A percentile compares a stretch with the other conserved stretches of the same genome.
These are phyloP conservation scores for Daldinia grandis DNA, from an alignment of 495 filamentous ascomycete genomes.

Conservation along the genomic window DNA sequence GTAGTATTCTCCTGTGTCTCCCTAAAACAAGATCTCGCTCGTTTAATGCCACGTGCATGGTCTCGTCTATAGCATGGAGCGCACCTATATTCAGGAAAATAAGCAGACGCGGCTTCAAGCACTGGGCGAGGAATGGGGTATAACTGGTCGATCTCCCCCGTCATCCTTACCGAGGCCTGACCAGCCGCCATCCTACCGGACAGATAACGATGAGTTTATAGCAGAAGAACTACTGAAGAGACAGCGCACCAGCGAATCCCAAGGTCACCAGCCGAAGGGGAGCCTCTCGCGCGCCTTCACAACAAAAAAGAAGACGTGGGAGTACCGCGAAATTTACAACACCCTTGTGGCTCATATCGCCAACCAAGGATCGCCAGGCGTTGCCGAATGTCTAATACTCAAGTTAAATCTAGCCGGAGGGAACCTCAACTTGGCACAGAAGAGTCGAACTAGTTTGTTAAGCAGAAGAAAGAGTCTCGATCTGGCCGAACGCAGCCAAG, in stretches of 20 bases:
- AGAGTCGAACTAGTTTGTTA: slow-evolving; percentile 52
- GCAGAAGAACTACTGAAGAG: slow-evolving; percentile 58
- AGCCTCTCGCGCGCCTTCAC: slow-evolving; percentile 55
- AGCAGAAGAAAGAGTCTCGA: slow-evolving; percentile 56
- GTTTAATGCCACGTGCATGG: slow-evolving; percentile 23
- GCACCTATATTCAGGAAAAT: slow-evolving; percentile 38
- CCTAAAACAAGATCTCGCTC: not conserved
- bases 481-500: slow-evolving; percentile 51
- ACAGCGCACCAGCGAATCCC: slow-evolving; percentile 44
- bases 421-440: slow-evolving; percentile 52
- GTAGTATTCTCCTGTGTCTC: not conserved
- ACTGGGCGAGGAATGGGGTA: slow-evolving; percentile 50
- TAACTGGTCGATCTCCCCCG: slow-evolving; percentile 39
- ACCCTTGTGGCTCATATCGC: slow-evolving; percentile 53
- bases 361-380: slow-evolving; percentile 53
- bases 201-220: slow-evolving; percentile 50
- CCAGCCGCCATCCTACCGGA: slow-evolving; percentile 43
- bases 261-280: slow-evolving; percentile 47
- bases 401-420: slow-evolving; percentile 54
- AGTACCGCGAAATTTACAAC: slow-evolving; percentile 57
- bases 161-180: slow-evolving; percentile 38
- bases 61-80: slow-evolving; percentile 33
- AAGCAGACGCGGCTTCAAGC: slow-evolving; percentile 49
- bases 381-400: slow-evolving; percentile 57
- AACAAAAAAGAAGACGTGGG: slow-evolving; percentile 56